phyloP scores from a whole-genome alignment of 2,329 filamentous ascomycete genomes.

The Tolypocladium ovalisporum region DNA sequence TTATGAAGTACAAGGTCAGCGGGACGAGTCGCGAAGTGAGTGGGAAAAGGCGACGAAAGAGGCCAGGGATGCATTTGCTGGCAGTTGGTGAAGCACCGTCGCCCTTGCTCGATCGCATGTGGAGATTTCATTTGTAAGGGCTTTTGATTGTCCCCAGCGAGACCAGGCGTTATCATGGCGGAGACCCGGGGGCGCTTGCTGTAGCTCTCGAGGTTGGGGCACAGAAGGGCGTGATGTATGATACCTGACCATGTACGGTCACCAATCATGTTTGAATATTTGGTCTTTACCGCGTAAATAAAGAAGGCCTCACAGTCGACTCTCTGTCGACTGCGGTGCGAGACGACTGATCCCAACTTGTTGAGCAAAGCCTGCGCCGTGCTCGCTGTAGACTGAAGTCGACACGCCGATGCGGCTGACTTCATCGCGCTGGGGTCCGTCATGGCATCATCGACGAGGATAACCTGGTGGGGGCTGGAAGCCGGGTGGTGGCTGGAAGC shows the following conservation, averaged over 20 bases:
- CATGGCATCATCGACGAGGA: conserved; percentile 14
- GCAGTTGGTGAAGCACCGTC: conserved; percentile 13
- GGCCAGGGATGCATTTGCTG: conserved; percentile 30
- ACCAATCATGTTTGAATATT: conserved; percentile 1
- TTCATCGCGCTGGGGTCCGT: too few species aligned
- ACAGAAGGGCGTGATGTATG: conserved; percentile 10
- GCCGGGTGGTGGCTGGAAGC: conserved; percentile 35
- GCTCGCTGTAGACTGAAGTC: conserved; percentile 1
- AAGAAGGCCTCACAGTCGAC: background rate
- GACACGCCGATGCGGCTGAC: background rate
- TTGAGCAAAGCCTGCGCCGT: background rate
- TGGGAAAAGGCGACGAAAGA: conserved; percentile 30
- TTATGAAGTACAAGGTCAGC: conserved; percentile 60
- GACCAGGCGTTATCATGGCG: background rate
- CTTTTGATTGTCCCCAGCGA: background rate
- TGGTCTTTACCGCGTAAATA: conserved; percentile 1
- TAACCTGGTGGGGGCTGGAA: conserved; percentile 29
- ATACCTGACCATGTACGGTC: conserved; percentile 12
- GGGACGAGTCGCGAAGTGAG: conserved; percentile 27
- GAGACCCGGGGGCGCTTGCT: conserved; percentile 1
- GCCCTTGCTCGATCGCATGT: conserved; percentile 3
- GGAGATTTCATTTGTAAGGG: conserved; percentile 7
- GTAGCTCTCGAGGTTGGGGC: conserved; percentile 4
- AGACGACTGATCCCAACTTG: background rate
- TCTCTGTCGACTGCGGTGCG: background rate